Percentiles rank a stretch among this genome's conserved stretches.
Conservation (phyloP, 2,329 filamentous ascomycete species). For the Aureobasidium sp. region DNA sequence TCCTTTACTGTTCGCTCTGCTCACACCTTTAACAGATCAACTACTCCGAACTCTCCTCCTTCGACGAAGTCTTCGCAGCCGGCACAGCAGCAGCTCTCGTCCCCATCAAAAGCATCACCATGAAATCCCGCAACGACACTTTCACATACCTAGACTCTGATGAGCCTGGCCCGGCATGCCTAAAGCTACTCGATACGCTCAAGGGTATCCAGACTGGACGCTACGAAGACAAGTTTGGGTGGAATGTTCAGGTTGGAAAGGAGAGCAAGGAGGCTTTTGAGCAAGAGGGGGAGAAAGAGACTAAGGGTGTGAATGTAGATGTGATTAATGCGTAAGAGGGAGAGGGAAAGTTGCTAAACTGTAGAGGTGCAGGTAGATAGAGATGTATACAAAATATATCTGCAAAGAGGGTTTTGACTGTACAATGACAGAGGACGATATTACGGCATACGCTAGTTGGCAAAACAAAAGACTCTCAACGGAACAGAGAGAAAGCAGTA, state of each 20-base stretch:
- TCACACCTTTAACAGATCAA: constrained; percentile 47
- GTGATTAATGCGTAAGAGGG: not conserved
- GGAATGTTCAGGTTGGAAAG: constrained; percentile 45
- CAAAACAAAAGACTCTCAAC: no score
- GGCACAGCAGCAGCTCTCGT: constrained; percentile 88
- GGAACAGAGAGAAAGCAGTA: no score
- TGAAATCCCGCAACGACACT: constrained; percentile 49
- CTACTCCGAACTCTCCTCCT: constrained; percentile 53
- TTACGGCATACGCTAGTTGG: no score
- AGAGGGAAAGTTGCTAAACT: no score
- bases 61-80: constrained; percentile 79
- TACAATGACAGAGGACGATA: no score
- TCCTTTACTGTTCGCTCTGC: no score
- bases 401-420: no score
- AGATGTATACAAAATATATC: no score
- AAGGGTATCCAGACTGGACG: constrained; percentile 82
- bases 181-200: constrained; percentile 64
- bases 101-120: constrained; percentile 83
- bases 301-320: not conserved
- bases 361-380: no score
- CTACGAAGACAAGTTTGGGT: constrained; percentile 66
- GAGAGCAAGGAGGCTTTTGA: not conserved
- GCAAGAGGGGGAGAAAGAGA: not conserved
- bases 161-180: constrained; percentile 64
- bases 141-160: constrained; percentile 50